These are phyloP conservation scores for Hyphopichia khmerensis DNA, from an alignment of 1,139 yeast species.

Conservation along the genomic window DNA sequence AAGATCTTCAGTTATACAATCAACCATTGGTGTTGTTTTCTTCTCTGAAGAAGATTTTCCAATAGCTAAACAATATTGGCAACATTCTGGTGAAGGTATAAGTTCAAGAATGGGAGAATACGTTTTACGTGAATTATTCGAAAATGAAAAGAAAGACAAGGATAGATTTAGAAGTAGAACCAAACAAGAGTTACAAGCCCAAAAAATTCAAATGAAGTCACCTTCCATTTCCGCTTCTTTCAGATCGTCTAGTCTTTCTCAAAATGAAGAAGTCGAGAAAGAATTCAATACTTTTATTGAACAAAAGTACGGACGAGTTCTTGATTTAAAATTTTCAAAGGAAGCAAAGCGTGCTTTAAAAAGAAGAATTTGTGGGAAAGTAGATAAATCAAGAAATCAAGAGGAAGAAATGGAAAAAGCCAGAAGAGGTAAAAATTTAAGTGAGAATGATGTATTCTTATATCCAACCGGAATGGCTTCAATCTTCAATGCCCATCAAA, in stretches of 20 bases:
- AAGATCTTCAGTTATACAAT: slow-evolving; percentile 56
- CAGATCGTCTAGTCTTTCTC: slow-evolving; percentile 18
- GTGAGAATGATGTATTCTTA: slow-evolving; percentile 71
- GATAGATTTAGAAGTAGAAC: slow-evolving; percentile 4
- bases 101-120: slow-evolving; percentile 90
- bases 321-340: slow-evolving; percentile 71
- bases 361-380: slow-evolving; percentile 72
- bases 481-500: slow-evolving; percentile 78
- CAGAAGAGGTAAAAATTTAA: slow-evolving; percentile 32
- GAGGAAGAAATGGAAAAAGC: slow-evolving; percentile 30
- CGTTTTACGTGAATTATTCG: slow-evolving; percentile 61
- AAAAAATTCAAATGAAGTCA: slow-evolving; percentile 34
- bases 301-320: slow-evolving; percentile 85
- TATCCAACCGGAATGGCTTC: slow-evolving; percentile 94
- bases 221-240: slow-evolving; percentile 31
- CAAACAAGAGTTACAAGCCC: slow-evolving; percentile 40
- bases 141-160: slow-evolving; percentile 16
- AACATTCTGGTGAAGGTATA: slow-evolving; percentile 93
- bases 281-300: slow-evolving; percentile 76
- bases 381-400: slow-evolving; percentile 43
- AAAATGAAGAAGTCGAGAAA: slow-evolving; percentile 35
- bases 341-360: slow-evolving; percentile 75
- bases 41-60: slow-evolving; percentile 58
- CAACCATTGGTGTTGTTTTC: slow-evolving; percentile 74
- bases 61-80: slow-evolving; percentile 89